Percentiles rank a stretch among this genome's conserved stretches.
These are phyloP conservation scores for Leishmania mexicana DNA, from an alignment of 208 protist species.

Conservation along the genomic window DNA sequence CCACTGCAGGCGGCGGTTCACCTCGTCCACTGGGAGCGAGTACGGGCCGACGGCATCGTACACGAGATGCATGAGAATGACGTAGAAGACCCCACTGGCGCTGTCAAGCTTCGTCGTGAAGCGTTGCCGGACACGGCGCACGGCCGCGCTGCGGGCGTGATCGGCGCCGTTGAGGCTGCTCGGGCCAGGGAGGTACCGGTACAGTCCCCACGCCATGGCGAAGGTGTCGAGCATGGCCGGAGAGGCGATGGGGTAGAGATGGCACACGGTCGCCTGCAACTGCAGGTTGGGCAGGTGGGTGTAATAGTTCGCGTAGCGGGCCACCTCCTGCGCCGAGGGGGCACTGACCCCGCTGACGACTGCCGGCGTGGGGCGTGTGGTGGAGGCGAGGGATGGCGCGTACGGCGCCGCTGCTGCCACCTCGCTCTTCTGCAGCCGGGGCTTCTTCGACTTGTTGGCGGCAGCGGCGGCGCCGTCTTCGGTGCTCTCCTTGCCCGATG, in stretches of 20 bases:
- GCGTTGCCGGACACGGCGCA: constrained; percentile 63
- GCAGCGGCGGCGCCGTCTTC: not conserved
- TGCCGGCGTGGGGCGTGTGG: constrained; percentile 16
- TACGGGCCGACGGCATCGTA: constrained; percentile 82
- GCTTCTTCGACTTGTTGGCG: constrained; percentile 11
- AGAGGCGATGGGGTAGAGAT: constrained; percentile 47
- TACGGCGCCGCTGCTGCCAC: not conserved
- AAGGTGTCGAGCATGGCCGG: constrained; percentile 57
- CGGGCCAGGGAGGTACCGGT: constrained; percentile 43
- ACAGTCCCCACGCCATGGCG: constrained; percentile 66
- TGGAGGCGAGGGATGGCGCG: constrained; percentile 24
- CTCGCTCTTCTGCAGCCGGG: constrained; percentile 13
- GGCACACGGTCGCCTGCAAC: constrained; percentile 81
- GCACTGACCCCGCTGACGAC: constrained; percentile 5
- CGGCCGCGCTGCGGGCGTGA: constrained; percentile 38
- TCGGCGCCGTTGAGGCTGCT: constrained; percentile 30
- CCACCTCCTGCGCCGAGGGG: constrained; percentile 44
- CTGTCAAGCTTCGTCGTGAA: constrained; percentile 58
- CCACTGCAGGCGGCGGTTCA: constrained; percentile 71
- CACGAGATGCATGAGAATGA: constrained; percentile 72
- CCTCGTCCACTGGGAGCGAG: constrained; percentile 61
- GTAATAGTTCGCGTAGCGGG: constrained; percentile 71
- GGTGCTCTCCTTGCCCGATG: not conserved
- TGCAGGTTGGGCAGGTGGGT: constrained; percentile 64
- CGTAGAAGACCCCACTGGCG: constrained; percentile 48